Evolutionary conservation across 2,329 filamentous ascomycete genomes (phyloP), one percentile per base, ranked within the genome.

Genomic region (Dryadomyces quercivorus): DNA sequence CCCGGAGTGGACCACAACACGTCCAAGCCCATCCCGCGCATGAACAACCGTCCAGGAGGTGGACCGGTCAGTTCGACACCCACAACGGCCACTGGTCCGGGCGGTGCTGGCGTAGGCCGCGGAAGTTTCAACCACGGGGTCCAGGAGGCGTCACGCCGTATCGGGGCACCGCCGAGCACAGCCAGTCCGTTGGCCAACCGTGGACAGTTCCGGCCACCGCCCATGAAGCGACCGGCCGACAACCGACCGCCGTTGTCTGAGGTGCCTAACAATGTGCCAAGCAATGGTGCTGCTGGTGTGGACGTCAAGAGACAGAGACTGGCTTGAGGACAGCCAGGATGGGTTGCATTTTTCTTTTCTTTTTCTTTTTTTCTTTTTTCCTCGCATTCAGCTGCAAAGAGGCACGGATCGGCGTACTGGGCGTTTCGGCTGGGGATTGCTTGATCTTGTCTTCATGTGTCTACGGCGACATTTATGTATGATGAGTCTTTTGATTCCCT

Each of bases 1-100:
- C 86, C 86, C 0, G 91, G 91, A 2, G 78, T 96, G 43, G 89
- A 96, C 63, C 88, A 94, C 64, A 82, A 72, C 21, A 84, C 81
- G 52, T 91, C 86, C 5, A 84, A 85, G 52, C 88, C 90, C 0
- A 71, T 95, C 2, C 77, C 76, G 4, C 78, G 76, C 58, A 75
- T 52, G 22, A 45, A 38, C 34, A 51, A 52, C 73, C 48, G 70
- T 75, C 50, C 36, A n/a, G 21, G 22, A 21, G 20, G 34, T 9
- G 15, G 5, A 15, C 22, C 8, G 13, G 22, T 16, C 40, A 44
- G n/a, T 13, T 42, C 36, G 10, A 26, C 34, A 13, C 49, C 31
- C 34, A 40, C 31, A 7, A 15, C 5, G 10, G 8, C 18, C 36
- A 16, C 12, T 13, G n/a, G 49, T 3, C 6, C 15, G 5, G 40